Evolutionary conservation across 1,284 basidiomycete species (phyloP).

Genomic region (Austroboletus rostrupii): DNA sequence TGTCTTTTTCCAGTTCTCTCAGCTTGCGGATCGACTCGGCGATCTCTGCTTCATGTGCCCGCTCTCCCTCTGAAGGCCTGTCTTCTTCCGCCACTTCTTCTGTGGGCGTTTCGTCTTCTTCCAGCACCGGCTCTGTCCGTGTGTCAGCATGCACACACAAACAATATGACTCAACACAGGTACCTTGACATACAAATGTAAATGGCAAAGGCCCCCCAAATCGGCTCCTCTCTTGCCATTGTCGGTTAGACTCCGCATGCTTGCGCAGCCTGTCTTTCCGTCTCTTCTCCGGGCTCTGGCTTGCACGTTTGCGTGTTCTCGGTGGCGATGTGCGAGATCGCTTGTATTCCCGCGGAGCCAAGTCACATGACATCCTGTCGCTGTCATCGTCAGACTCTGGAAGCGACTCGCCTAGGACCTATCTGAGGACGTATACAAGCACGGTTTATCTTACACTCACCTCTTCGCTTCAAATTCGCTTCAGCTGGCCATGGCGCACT

Average conservation of each 20-base stretch:
- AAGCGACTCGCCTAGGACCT: constrained; percentile 11
- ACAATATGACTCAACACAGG: neutral
- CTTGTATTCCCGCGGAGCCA: constrained; percentile 32
- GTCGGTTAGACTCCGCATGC: constrained; percentile 36
- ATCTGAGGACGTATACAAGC: constrained; percentile 9
- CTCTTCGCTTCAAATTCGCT: constrained; percentile 42
- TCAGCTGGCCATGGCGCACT: constrained; percentile 20
- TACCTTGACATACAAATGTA: constrained; percentile 19
- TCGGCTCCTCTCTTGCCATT: neutral
- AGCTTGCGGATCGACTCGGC: constrained; percentile 65
- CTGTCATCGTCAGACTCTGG: constrained; percentile 10
- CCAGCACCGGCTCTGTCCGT: constrained; percentile 28
- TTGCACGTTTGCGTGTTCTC: constrained; percentile 35
- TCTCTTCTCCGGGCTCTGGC: constrained; percentile 39
- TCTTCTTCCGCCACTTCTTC: constrained; percentile 3
- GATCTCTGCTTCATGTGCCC: constrained; percentile 42
- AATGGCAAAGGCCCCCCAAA: constrained; percentile 1
- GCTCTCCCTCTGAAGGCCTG: constrained; percentile 30
- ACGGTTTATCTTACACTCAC: constrained; percentile 27
- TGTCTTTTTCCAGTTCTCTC: constrained; percentile 62
- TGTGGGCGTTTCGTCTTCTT: constrained; percentile 33
- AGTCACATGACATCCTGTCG: constrained; percentile 26
- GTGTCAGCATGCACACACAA: constrained; percentile 9
- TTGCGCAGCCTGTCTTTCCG: constrained; percentile 34
- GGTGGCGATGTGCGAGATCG: constrained; percentile 49